A percentile compares a stretch with the other conserved stretches of the same genome.
Conservation (phyloP, 129 eudicot species). For the Calendula officinalis region DNA sequence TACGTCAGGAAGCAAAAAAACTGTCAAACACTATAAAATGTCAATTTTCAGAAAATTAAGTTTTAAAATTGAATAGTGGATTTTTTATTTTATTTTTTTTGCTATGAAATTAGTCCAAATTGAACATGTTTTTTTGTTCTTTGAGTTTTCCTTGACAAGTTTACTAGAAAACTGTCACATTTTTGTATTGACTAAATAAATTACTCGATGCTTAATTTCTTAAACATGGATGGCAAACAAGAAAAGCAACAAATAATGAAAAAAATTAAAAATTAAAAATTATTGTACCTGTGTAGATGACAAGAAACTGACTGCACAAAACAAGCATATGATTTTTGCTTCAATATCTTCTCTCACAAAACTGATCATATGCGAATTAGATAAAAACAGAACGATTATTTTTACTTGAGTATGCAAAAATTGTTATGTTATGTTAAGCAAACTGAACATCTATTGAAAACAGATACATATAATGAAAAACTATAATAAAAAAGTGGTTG, state of each 20-base stretch:
- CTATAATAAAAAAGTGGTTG: slow-evolving; percentile 16
- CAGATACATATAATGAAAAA: slow-evolving; percentile 11
- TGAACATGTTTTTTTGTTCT: too few species aligned
- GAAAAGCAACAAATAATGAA: not conserved
- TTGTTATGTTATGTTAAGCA: slow-evolving; percentile 7
- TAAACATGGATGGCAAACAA: not conserved
- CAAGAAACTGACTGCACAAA: slow-evolving; percentile 11
- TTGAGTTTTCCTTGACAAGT: too few species aligned
- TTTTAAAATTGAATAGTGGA: too few species aligned
- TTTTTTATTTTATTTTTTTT: too few species aligned
- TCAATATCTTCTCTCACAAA: slow-evolving; percentile 13
- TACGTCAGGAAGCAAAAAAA: too few species aligned
- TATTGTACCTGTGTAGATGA: slow-evolving; percentile 25
- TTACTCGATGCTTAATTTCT: not conserved
- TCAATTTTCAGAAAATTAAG: too few species aligned
- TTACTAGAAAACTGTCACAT: too few species aligned
- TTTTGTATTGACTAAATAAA: too few species aligned
- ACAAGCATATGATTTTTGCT: slow-evolving; percentile 18
- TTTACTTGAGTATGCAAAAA: slow-evolving; percentile 6
- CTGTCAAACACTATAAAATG: too few species aligned
- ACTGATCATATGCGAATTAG: slow-evolving; percentile 3
- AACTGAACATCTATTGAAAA: slow-evolving; percentile 8
- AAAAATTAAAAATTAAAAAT: not conserved
- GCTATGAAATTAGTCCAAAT: too few species aligned
- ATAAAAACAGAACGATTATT: slow-evolving; percentile 12